These are phyloP conservation scores for Aspergillus sp. DNA, from an alignment of 2,329 filamentous ascomycete species.

Conservation along the genomic window DNA sequence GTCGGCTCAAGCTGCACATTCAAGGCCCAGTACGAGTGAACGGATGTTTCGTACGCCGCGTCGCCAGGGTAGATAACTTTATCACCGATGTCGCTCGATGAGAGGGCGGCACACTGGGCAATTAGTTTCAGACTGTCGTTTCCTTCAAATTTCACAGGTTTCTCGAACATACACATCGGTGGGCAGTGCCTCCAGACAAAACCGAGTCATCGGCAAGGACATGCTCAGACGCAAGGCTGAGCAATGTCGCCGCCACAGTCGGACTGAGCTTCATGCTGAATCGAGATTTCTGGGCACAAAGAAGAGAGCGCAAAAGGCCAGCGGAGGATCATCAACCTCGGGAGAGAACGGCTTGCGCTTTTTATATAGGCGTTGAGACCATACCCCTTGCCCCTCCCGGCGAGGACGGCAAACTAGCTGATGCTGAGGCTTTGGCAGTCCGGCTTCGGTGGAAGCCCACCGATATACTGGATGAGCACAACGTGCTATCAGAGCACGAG, in stretches of 20 bases:
- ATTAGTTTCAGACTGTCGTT: neutral
- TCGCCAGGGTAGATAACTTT: conserved; percentile 9
- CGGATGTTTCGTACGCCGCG: conserved; percentile 4
- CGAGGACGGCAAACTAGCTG: too few species aligned
- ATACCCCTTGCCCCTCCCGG: too few species aligned
- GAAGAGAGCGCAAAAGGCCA: neutral
- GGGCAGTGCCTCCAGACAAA: neutral
- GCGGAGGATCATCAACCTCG: neutral
- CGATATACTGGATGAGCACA: too few species aligned
- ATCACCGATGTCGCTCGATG: neutral
- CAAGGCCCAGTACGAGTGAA: conserved; percentile 12
- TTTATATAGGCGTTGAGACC: too few species aligned
- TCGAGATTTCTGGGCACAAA: neutral
- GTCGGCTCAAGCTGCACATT: conserved; percentile 16
- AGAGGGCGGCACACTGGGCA: neutral
- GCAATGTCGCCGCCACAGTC: neutral
- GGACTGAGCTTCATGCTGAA: neutral
- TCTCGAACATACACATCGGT: neutral
- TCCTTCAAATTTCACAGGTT: neutral
- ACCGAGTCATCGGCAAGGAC: neutral
- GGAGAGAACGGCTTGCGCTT: neutral
- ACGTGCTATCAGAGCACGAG: too few species aligned
- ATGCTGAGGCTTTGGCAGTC: too few species aligned
- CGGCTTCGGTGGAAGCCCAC: too few species aligned
- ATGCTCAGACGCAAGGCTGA: neutral